Base-by-base conservation (phyloP, 345 rosid species). In the Aurinia saxatilis region DNA sequence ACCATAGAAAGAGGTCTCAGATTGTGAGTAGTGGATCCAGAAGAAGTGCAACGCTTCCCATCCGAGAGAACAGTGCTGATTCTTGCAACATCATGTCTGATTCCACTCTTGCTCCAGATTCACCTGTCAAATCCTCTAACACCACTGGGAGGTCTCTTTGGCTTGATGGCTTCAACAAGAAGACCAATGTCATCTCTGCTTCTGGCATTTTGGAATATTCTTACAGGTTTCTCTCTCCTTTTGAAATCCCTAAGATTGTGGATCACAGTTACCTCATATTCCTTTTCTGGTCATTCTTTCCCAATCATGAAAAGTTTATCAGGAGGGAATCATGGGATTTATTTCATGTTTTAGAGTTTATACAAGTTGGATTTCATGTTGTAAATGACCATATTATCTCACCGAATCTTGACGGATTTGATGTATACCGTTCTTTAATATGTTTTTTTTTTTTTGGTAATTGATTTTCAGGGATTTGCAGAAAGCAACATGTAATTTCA, bases 381-480 rank as follows among this genome's bases (percentile, higher is more conserved):
- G 50, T 38, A 7, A 35, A 33, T 55, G 21, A n/a, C 0, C 3
- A 13, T 1, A 55, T 55, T 12, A 1, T 12, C 9, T 5, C 6
- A 10, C 29, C 11, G 38, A 37, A 42, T 34, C n/a, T 52, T 52
- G 54, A n/a, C 6, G 38, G 50, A 38, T 42, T 42, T 62, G 55
- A 47, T 27, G 2, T 0, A 5, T 17, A 0, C 14, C 18, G 14
- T 50, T 31, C 68, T 33, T 46, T 10, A 7, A 63, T 25, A 13
- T 71, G 47, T 18, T 63, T 0, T 10, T 17, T 50, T 65, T 41
- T n/a, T n/a, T n/a, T n/a, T n/a, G n/a, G n/a, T n/a, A n/a, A n/a
- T n/a, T n/a, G n/a, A n/a, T n/a, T n/a, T 72, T 45, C 83, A 95
- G 99, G 87, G 99, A 95, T 82, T 82, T 95, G 79, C 97, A 90